Percentiles rank a stretch among this genome's conserved stretches.
These are phyloP conservation scores for Gastrolobium bilobum DNA, from an alignment of 306 rosid species.

Conservation along the genomic window DNA sequence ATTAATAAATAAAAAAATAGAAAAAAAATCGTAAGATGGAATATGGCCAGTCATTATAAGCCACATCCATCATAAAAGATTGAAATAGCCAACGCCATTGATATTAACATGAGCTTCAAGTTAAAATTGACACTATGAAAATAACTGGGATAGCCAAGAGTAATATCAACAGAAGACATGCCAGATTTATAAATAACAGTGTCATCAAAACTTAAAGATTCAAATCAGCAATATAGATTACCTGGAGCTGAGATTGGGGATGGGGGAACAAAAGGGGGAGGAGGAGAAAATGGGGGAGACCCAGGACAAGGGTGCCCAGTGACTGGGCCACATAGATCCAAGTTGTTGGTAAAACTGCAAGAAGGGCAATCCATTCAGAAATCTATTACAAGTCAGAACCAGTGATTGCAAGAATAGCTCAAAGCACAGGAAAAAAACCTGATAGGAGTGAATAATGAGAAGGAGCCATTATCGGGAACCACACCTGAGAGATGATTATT, in stretches of 20 bases:
- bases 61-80: not conserved
- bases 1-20: not conserved
- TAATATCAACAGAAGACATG: not conserved
- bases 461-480: slow-evolving; percentile 89
- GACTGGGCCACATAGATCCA: slow-evolving; percentile 85
- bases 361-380: slow-evolving; percentile 34
- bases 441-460: slow-evolving; percentile 86
- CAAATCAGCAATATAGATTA: slow-evolving; percentile 40
- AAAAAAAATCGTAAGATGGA: not conserved
- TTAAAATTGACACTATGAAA: not conserved
- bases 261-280: slow-evolving; percentile 87
- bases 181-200: not conserved
- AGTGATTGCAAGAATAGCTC: slow-evolving; percentile 23
- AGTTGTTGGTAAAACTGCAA: slow-evolving; percentile 84
- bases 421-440: slow-evolving; percentile 52
- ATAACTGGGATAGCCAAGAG: not conserved
- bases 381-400: slow-evolving; percentile 3
- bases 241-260: slow-evolving; percentile 77
- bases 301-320: slow-evolving; percentile 91
- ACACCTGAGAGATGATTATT: slow-evolving; percentile 75
- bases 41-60: not conserved
- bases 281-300: slow-evolving; percentile 92
- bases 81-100: slow-evolving; percentile 2
- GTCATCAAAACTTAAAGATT: slow-evolving; percentile 21
- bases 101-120: slow-evolving; percentile 1